These are phyloP conservation scores for Nicotiana knightiana DNA, from an alignment of 257 asterid species.

Conservation along the genomic window DNA sequence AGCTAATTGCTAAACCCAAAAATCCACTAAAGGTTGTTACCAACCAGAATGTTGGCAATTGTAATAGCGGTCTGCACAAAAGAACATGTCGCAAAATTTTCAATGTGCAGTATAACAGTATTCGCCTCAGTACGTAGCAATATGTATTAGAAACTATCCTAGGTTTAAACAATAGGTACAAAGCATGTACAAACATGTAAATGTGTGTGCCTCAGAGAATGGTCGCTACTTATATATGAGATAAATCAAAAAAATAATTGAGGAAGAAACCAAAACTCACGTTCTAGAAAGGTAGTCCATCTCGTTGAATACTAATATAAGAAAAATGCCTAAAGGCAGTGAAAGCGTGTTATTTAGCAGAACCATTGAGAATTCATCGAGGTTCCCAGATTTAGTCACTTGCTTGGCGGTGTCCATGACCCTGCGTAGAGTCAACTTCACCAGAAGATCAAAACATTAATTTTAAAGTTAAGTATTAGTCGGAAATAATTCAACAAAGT, in stretches of 20 bases:
- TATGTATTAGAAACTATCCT: neutral
- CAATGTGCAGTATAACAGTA: neutral
- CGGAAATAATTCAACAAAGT: neutral
- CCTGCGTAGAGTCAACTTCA: conserved; percentile 84
- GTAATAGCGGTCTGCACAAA: conserved; percentile 64
- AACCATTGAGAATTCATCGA: conserved; percentile 93
- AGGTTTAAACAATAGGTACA: neutral
- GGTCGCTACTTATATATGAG: neutral
- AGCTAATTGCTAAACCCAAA: conserved; percentile 87
- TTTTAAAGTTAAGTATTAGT: neutral
- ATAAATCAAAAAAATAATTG: neutral
- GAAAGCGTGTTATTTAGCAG: conserved; percentile 87
- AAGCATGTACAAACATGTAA: neutral
- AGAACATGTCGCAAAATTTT: conserved; percentile 1
- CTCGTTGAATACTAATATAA: conserved; percentile 63
- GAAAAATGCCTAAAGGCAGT: conserved; percentile 68
- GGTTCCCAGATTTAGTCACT: conserved; percentile 79
- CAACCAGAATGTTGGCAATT: conserved; percentile 70
- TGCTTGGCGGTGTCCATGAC: conserved; percentile 93
- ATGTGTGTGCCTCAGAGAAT: neutral
- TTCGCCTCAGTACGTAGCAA: neutral
- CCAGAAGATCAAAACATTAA: neutral
- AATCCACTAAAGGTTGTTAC: conserved; percentile 81
- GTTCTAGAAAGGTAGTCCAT: conserved; percentile 72
- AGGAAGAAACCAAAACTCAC: conserved; percentile 42